Conservation (phyloP, 805 yeast genomes). For the Barnettozyma siamensis region DNA sequence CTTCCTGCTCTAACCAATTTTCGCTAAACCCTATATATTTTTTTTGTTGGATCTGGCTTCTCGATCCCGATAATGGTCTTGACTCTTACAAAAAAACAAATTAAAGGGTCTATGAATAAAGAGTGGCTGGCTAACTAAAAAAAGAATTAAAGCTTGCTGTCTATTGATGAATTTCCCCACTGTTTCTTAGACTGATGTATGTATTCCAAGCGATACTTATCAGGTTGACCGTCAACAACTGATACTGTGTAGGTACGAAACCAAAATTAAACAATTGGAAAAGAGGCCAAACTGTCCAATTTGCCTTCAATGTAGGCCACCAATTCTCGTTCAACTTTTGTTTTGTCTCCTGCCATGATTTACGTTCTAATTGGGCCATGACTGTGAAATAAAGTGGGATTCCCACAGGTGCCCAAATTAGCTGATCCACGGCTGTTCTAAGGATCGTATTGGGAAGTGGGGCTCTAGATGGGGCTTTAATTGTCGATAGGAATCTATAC, state of each 20-base stretch:
- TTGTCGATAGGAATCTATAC: conserved; percentile 48
- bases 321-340: conserved; percentile 44
- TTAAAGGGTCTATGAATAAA: too few species aligned
- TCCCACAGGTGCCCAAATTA: conserved; percentile 70
- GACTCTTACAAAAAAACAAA: too few species aligned
- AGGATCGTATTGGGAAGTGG: conserved; percentile 31
- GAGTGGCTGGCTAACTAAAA: too few species aligned
- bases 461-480: conserved; percentile 32
- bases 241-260: conserved; percentile 63
- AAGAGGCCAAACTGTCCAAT: conserved; percentile 89
- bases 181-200: conserved; percentile 57
- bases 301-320: conserved; percentile 63
- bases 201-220: conserved; percentile 83
- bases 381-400: conserved; percentile 66
- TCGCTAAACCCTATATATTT: too few species aligned
- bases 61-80: too few species aligned
- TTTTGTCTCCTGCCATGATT: conserved; percentile 34
- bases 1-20: too few species aligned
- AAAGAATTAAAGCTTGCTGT: too few species aligned
- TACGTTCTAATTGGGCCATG: conserved; percentile 63
- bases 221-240: conserved; percentile 63
- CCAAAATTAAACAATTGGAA: conserved; percentile 78
- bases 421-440: conserved; percentile 67
- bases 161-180: neutral
- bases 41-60: too few species aligned